These are phyloP conservation scores for Onygena corvina DNA, from an alignment of 2,329 filamentous ascomycete genomes.

Conservation along the genomic window DNA sequence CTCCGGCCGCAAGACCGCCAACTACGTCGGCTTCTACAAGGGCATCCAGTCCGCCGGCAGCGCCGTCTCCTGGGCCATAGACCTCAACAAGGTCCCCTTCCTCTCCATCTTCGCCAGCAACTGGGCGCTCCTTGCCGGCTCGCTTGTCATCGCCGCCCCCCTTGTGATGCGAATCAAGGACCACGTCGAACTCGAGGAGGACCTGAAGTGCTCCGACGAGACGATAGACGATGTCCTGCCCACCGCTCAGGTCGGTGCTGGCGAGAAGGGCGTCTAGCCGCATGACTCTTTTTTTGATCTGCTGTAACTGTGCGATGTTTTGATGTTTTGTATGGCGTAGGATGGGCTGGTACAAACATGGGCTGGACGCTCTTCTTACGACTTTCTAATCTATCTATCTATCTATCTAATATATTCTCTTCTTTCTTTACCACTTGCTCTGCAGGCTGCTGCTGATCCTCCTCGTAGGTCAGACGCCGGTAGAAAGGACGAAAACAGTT, in stretches of 20 bases:
- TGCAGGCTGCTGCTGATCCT: too few relatives aligned
- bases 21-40: constrained; percentile 85
- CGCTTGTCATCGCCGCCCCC: constrained; percentile 63
- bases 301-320: too few relatives aligned
- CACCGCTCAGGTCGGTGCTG: not conserved
- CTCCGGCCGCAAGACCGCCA: constrained; percentile 81
- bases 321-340: too few relatives aligned
- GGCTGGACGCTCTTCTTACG: too few relatives aligned
- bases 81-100: constrained; percentile 50
- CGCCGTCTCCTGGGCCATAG: constrained; percentile 49
- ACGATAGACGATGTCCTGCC: constrained; percentile 56
- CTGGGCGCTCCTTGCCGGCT: constrained; percentile 66
- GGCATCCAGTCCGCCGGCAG: constrained; percentile 78
- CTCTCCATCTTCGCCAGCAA: constrained; percentile 60
- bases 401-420: too few relatives aligned
- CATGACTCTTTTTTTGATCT: not conserved
- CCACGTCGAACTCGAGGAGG: constrained; percentile 66
- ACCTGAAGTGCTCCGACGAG: constrained; percentile 76
- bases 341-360: too few relatives aligned
- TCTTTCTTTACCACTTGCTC: too few relatives aligned
- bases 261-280: not conserved
- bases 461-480: too few relatives aligned
- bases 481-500: too few relatives aligned
- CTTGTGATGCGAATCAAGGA: constrained; percentile 73
- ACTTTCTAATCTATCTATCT: too few relatives aligned